Percentiles rank a stretch among this genome's conserved stretches.
These are phyloP conservation scores for Cryptococcus depauperatus DNA, from an alignment of 1,284 basidiomycete genomes.

Conservation along the genomic window DNA sequence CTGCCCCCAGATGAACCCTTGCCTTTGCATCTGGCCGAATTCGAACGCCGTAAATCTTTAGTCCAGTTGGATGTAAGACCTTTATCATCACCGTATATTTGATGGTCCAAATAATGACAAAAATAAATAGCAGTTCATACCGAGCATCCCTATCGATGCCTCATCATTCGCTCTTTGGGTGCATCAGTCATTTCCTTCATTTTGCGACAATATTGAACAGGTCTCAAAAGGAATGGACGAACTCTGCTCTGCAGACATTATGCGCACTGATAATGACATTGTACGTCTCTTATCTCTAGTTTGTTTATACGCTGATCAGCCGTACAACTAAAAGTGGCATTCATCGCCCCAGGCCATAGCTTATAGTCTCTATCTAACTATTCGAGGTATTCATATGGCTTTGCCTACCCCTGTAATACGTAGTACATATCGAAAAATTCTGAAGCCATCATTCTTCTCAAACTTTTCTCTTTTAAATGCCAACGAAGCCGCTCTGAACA, in stretches of 20 bases:
- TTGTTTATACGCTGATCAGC: neutral
- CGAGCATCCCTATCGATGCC: slow-evolving; percentile 82
- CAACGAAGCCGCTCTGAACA: slow-evolving; percentile 35
- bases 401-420: slow-evolving; percentile 78
- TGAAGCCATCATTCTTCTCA: slow-evolving; percentile 50
- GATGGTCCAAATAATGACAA: slow-evolving; percentile 3
- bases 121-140: slow-evolving; percentile 45
- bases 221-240: slow-evolving; percentile 64
- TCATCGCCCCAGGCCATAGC: slow-evolving; percentile 57
- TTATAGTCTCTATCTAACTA: slow-evolving; percentile 72
- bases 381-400: slow-evolving; percentile 68
- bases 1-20: slow-evolving; percentile 52
- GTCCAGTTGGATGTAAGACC: slow-evolving; percentile 70
- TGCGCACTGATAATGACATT: slow-evolving; percentile 58
- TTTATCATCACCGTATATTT: neutral
- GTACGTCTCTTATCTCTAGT: slow-evolving; percentile 47
- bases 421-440: slow-evolving; percentile 61
- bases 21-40: slow-evolving; percentile 51
- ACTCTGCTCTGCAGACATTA: slow-evolving; percentile 71
- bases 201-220: slow-evolving; percentile 70
- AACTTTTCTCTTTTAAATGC: slow-evolving; percentile 35
- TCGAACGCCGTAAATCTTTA: slow-evolving; percentile 62
- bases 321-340: slow-evolving; percentile 52
- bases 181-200: slow-evolving; percentile 85
- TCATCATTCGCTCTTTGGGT: slow-evolving; percentile 81